These are phyloP conservation scores for Zangia roseola DNA, from an alignment of 768 basidiomycete species.

Conservation along the genomic window DNA sequence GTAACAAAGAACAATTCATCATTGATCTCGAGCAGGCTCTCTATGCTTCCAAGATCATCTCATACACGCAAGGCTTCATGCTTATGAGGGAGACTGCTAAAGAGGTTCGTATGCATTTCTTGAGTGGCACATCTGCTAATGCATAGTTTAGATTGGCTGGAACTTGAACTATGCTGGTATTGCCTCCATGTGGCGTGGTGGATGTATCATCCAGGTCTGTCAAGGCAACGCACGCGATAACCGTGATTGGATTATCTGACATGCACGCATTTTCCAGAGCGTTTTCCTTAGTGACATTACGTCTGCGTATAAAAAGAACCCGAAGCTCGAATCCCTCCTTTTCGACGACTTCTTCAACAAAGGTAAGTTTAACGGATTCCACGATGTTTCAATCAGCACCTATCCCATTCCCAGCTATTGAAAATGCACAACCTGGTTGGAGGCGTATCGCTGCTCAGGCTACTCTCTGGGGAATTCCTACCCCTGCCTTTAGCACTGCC, in stretches of 20 bases:
- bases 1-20: slow-evolving; percentile 98
- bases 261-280: slow-evolving; percentile 42
- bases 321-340: slow-evolving; percentile 84
- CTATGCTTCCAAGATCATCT: slow-evolving; percentile 99
- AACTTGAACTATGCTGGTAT: slow-evolving; percentile 97
- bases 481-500: slow-evolving; percentile 97
- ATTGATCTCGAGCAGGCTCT: slow-evolving; percentile 98
- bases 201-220: slow-evolving; percentile 94
- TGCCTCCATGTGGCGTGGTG: slow-evolving; percentile 99
- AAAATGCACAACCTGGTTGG: slow-evolving; percentile 97
- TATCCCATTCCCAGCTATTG: slow-evolving; percentile 55
- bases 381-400: background rate
- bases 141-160: slow-evolving; percentile 61
- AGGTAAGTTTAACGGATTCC: slow-evolving; percentile 40
- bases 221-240: slow-evolving; percentile 8
- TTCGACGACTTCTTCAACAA: slow-evolving; percentile 99
- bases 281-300: slow-evolving; percentile 96
- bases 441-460: slow-evolving; percentile 95
- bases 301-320: slow-evolving; percentile 82
- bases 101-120: slow-evolving; percentile 51
- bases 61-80: slow-evolving; percentile 99
- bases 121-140: slow-evolving; percentile 5
- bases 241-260: slow-evolving; percentile 7
- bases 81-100: slow-evolving; percentile 98
- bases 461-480: slow-evolving; percentile 95